A percentile compares a stretch with the other conserved stretches of the same genome.
These are phyloP conservation scores for Logfia minima DNA, from an alignment of 129 eudicot genomes.

Conservation along the genomic window DNA sequence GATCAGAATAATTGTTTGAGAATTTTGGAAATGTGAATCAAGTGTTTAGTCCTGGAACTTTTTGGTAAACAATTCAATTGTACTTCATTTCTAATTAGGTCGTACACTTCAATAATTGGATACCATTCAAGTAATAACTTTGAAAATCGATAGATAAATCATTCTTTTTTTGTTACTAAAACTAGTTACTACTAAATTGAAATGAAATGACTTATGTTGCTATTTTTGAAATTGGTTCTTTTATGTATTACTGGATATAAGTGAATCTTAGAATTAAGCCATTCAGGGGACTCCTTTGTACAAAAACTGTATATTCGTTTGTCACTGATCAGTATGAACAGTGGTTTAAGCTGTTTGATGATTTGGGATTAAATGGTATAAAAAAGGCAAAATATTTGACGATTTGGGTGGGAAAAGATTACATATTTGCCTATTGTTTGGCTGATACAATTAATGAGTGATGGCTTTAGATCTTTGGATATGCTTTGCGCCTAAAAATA, in stretches of 20 bases:
- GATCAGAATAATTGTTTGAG: background rate
- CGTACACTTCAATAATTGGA: background rate
- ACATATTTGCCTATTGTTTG: constrained; percentile 5
- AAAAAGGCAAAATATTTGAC: background rate
- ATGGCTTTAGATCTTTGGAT: background rate
- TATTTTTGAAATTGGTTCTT: background rate
- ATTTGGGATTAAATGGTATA: background rate
- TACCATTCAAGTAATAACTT: background rate
- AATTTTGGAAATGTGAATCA: background rate
- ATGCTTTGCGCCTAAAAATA: constrained; percentile 11
- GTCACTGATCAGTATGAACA: constrained; percentile 13
- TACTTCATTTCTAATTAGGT: background rate
- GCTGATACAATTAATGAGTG: constrained; percentile 15
- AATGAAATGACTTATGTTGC: constrained; percentile 3
- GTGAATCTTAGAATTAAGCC: constrained; percentile 12
- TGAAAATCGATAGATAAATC: background rate
- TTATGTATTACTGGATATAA: background rate
- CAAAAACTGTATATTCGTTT: constrained; percentile 17
- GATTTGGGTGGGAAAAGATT: constrained; percentile 13
- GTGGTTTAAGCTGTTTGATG: constrained; percentile 9
- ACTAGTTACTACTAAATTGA: background rate
- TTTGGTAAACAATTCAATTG: background rate
- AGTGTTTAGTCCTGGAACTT: background rate
- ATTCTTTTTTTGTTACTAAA: constrained; percentile 9
- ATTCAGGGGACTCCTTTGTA: background rate